phyloP scores from a whole-genome alignment of 2,329 filamentous ascomycete species.

The Penicillium verrucosum region DNA sequence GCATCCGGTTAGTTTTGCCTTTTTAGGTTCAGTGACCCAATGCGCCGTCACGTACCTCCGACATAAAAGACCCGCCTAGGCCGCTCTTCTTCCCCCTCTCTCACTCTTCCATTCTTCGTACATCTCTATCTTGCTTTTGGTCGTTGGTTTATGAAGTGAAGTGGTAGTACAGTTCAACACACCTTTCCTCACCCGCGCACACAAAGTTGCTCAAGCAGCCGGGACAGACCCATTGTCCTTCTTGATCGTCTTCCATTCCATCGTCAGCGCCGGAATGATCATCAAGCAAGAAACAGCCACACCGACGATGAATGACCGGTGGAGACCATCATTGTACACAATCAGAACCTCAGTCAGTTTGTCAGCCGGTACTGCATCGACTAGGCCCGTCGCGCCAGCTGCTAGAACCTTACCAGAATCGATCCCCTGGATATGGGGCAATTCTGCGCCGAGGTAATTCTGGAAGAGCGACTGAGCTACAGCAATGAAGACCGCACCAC shows the following conservation, averaged over 20 bases:
- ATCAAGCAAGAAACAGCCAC: constrained; percentile 14
- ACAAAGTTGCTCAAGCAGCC: not conserved
- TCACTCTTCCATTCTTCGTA: too few relatives aligned
- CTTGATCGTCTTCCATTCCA: constrained; percentile 17
- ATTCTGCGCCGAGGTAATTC: constrained; percentile 11
- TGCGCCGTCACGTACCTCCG: too few relatives aligned
- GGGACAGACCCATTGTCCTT: not conserved
- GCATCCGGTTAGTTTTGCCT: too few relatives aligned
- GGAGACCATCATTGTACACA: constrained; percentile 17
- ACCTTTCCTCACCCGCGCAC: too few relatives aligned
- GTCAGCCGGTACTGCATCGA: constrained; percentile 6
- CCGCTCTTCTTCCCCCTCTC: too few relatives aligned
- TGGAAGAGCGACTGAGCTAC: constrained; percentile 19
- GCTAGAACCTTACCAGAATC: constrained; percentile 7
- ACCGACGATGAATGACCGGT: constrained; percentile 13
- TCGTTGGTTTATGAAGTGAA: too few relatives aligned
- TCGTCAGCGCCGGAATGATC: constrained; percentile 11
- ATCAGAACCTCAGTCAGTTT: constrained; percentile 13
- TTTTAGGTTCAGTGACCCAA: too few relatives aligned
- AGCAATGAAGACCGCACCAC: constrained; percentile 19
- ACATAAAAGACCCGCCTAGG: too few relatives aligned
- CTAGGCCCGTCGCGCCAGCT: constrained; percentile 15
- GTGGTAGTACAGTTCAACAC: too few relatives aligned
- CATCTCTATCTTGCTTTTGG: too few relatives aligned
- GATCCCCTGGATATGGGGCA: constrained; percentile 14